Evolutionary conservation across 371 early-diverging fungal species (phyloP).

Genomic region (Funneliformis caledonium): DNA sequence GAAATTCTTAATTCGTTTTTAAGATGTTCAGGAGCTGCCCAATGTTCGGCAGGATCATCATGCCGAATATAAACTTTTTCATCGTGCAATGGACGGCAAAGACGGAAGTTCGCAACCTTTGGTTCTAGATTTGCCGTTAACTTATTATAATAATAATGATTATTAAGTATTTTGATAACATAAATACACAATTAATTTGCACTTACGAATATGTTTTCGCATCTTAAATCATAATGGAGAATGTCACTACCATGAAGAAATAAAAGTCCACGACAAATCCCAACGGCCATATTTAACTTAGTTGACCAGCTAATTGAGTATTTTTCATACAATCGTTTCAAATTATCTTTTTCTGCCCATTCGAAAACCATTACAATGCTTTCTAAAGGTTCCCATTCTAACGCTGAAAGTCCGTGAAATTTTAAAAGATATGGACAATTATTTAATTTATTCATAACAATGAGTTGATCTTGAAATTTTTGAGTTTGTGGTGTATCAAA

Average conservation of each 20-base stretch:
- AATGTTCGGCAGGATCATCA: conserved; percentile 25
- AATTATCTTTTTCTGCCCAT: conserved; percentile 32
- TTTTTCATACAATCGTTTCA: conserved; percentile 29
- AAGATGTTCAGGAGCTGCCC: conserved; percentile 28
- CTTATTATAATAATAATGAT: conserved; percentile 4
- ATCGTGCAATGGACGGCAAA: conserved; percentile 1
- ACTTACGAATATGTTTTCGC: conserved; percentile 33
- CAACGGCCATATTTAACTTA: conserved; percentile 30
- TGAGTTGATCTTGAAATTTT: conserved; percentile 19
- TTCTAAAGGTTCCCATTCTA: not conserved
- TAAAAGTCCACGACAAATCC: conserved; percentile 29
- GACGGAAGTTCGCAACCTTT: conserved; percentile 20
- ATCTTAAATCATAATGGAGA: conserved; percentile 31
- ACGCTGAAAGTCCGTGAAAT: conserved; percentile 17
- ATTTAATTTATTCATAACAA: conserved; percentile 19
- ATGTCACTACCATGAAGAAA: conserved; percentile 29
- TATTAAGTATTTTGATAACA: not conserved
- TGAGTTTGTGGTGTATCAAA: conserved; percentile 19
- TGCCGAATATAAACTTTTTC: not conserved
- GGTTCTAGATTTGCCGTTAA: conserved; percentile 17
- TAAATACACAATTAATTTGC: not conserved
- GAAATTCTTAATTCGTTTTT: not conserved
- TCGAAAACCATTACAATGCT: conserved; percentile 23
- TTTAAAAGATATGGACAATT: conserved; percentile 19
- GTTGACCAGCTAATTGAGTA: conserved; percentile 11